A percentile compares a stretch with the other conserved stretches of the same genome.
phyloP scores from a whole-genome alignment of 164 flowering plant genomes.

The Cinnamomum micranthum region DNA sequence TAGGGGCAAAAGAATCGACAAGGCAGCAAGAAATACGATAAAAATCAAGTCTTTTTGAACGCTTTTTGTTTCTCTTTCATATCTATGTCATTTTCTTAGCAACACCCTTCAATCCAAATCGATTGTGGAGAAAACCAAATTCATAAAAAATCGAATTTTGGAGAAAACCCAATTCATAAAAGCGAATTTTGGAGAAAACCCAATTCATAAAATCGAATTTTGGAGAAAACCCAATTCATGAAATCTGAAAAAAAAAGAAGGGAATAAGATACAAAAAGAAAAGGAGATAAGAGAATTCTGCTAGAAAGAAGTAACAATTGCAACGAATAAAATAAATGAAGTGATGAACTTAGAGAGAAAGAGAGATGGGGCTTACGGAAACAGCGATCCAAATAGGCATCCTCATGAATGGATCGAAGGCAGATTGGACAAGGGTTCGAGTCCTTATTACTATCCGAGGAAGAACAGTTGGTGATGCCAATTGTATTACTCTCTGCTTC shows the following conservation, averaged over 20 bases:
- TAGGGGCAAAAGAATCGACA: no score
- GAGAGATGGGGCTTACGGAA: slow-evolving; percentile 6
- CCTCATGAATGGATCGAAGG: slow-evolving; percentile 5
- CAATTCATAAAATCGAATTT: no score
- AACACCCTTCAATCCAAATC: neutral
- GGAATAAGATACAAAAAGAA: neutral
- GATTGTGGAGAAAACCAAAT: neutral
- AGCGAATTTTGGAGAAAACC: no score
- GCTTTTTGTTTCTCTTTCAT: neutral
- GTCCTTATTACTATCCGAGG: no score
- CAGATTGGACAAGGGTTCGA: slow-evolving; percentile 13
- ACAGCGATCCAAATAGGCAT: slow-evolving; percentile 14
- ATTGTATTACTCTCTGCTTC: neutral
- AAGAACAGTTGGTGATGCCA: no score
- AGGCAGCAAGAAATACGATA: neutral
- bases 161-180: neutral
- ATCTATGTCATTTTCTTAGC: neutral
- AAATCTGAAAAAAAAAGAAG: no score
- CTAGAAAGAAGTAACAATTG: neutral
- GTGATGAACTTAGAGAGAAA: neutral
- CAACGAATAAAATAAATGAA: neutral
- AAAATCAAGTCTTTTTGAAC: neutral
- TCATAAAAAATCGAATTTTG: no score
- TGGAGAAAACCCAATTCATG: neutral
- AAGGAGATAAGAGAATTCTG: neutral